A percentile compares a stretch with the other conserved stretches of the same genome.
phyloP scores from a whole-genome alignment of 2,329 filamentous ascomycete genomes.

The Dactylellina cionopaga region DNA sequence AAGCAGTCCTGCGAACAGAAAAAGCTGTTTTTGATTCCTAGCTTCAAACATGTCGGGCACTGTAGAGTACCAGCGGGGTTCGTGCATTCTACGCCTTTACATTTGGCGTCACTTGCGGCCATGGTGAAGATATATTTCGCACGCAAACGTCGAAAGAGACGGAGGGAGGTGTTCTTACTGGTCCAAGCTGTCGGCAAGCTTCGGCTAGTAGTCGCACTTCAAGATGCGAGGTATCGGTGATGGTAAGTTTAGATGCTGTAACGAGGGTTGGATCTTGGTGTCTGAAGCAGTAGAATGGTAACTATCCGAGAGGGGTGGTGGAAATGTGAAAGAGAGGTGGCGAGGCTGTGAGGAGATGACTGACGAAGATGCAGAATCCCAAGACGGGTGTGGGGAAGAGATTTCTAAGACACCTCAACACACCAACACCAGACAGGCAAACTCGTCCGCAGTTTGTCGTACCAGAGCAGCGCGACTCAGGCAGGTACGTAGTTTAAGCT shows the following conservation, averaged over 20 bases:
- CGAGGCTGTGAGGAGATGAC: not conserved
- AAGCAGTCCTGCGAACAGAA: constrained; percentile 99
- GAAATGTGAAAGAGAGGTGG: not conserved
- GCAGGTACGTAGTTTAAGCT: too few species aligned
- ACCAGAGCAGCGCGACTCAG: too few species aligned
- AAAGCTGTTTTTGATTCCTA: constrained; percentile 86
- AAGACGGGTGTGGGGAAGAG: constrained; percentile 24
- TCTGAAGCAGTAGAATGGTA: not conserved
- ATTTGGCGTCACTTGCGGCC: constrained; percentile 65
- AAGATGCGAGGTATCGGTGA: constrained; percentile 4
- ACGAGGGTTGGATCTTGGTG: not conserved
- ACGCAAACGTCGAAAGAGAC: constrained; percentile 32
- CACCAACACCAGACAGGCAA: too few species aligned
- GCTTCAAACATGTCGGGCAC: constrained; percentile 93
- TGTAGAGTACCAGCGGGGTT: constrained; percentile 88
- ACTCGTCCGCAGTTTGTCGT: too few species aligned
- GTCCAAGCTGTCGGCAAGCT: constrained; percentile 45
- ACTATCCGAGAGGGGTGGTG: not conserved
- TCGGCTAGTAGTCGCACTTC: constrained; percentile 23
- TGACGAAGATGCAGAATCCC: not conserved
- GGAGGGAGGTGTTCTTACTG: constrained; percentile 42
- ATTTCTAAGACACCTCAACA: constrained; percentile 25
- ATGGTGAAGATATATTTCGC: constrained; percentile 35
- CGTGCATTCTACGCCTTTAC: constrained; percentile 81
- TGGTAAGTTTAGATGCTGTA: not conserved